Evolutionary conservation across 768 basidiomycete species (phyloP), one percentile per base, ranked within the genome.

Genomic region (Cubamyces lactineus): DNA sequence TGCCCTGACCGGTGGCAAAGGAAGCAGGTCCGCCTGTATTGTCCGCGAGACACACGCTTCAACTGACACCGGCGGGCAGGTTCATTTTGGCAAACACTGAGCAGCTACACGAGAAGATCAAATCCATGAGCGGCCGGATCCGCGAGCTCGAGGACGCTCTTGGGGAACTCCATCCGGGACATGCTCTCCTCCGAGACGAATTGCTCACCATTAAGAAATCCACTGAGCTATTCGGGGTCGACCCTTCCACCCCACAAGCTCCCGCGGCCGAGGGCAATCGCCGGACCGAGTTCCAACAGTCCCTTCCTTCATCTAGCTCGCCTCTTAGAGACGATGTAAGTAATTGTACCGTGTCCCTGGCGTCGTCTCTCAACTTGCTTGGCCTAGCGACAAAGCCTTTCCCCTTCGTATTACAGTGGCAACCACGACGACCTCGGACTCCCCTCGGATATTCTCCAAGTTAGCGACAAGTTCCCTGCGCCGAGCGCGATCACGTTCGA

Each of bases 41-140:
- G 84, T 86, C 21, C 84, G 87, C 72, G 85, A 84, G n/a, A 21
- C 85, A 49, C 85, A 83, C 23, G 17, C 40, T 21, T 61, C 62
- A 56, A 63, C 24, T 61, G 21, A 59, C 56, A 19, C 13, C 19
- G 16, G 26, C 38, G 4, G 43, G 15, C 59, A 87, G 87, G 71
- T 88, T 88, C 65, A 86, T 89, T 48, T 81, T 89, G 28, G 87
- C 87, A n/a, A 88, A 88, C 67, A 88, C 87, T 24, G 86, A 88
- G 70, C 80, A 78, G 23, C 79, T 88, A 8, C 88, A 89, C 62
- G 86, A 87, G 57, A 89, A 87, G 74, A 89, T 89, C 55, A 82
- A 82, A 54, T 64, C 79, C 28, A 78, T 90, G 49, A 80, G 85
- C 38, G 83, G 75, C 62, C 83, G 88, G 49, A 85, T 89, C 53